These are phyloP conservation scores for Elaeagnus macrophylla DNA, from an alignment of 306 rosid species.

Conservation along the genomic window DNA sequence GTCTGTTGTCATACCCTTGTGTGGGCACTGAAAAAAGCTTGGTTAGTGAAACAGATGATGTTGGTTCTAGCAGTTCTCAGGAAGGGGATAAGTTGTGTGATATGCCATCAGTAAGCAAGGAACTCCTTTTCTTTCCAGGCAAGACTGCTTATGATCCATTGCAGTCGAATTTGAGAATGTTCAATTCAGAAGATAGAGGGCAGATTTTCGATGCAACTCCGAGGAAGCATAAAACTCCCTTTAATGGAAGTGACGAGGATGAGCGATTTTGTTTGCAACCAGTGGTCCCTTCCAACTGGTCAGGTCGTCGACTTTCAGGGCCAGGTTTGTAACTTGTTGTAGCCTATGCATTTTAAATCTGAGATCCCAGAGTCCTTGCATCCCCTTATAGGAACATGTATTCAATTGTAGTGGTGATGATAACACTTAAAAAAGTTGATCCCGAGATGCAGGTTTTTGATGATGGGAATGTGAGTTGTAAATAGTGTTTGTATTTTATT, in stretches of 20 bases:
- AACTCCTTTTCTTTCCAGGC: slow-evolving; percentile 54
- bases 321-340: slow-evolving; percentile 72
- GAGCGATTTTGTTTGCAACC: slow-evolving; percentile 70
- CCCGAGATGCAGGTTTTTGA: slow-evolving; percentile 42
- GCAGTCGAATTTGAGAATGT: slow-evolving; percentile 36
- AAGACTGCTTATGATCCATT: slow-evolving; percentile 36
- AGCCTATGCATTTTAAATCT: slow-evolving; percentile 39
- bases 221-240: slow-evolving; percentile 64
- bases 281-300: slow-evolving; percentile 64
- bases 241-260: slow-evolving; percentile 48
- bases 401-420: slow-evolving; percentile 43
- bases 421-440: slow-evolving; percentile 24
- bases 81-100: slow-evolving; percentile 42
- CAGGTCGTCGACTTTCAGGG: slow-evolving; percentile 37
- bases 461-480: slow-evolving; percentile 42
- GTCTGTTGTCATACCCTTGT: slow-evolving; percentile 39
- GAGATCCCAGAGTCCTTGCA: slow-evolving; percentile 36
- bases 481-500: slow-evolving; percentile 33
- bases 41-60: slow-evolving; percentile 43
- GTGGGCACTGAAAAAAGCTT: slow-evolving; percentile 34
- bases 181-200: slow-evolving; percentile 46
- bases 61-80: slow-evolving; percentile 42
- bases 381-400: slow-evolving; percentile 40
- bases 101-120: slow-evolving; percentile 32
- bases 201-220: slow-evolving; percentile 39